Evolutionary conservation across 2,329 filamentous ascomycete genomes (phyloP).

Genomic region (Pyrenochaeta sp.): DNA sequence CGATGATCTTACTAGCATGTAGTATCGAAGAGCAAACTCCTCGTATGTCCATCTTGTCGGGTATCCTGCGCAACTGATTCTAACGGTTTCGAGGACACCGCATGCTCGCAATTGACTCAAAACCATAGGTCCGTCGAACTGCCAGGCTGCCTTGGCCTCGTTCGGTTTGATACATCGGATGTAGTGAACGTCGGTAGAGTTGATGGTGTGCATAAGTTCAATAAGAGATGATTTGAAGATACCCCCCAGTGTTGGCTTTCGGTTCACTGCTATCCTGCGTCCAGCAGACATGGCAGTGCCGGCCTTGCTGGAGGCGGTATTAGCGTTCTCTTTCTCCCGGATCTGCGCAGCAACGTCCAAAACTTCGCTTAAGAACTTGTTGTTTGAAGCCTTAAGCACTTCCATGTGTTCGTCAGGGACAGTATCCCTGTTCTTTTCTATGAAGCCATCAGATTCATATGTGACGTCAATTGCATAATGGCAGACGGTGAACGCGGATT

Average conservation of each 20-base stretch:
- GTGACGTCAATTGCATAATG: slow-evolving; percentile 98
- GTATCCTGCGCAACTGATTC: slow-evolving; percentile 96
- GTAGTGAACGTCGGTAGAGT: slow-evolving; percentile 97
- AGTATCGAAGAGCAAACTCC: slow-evolving; percentile 96
- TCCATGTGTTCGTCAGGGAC: slow-evolving; percentile 99
- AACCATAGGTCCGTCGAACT: slow-evolving; percentile 98
- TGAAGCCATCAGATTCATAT: slow-evolving; percentile 98
- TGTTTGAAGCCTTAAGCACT: slow-evolving; percentile 83
- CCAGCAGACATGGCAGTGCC: slow-evolving; percentile 68
- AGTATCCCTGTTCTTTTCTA: slow-evolving; percentile 99
- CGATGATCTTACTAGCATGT: slow-evolving; percentile 91
- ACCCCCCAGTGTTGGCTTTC: slow-evolving; percentile 95
- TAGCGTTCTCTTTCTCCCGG: slow-evolving; percentile 82
- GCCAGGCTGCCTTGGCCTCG: slow-evolving; percentile 95
- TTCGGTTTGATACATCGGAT: slow-evolving; percentile 99
- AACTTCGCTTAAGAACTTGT: slow-evolving; percentile 84
- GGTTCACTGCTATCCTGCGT: slow-evolving; percentile 89
- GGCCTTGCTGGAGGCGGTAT: slow-evolving; percentile 74
- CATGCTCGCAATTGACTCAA: slow-evolving; percentile 95
- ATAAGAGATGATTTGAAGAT: slow-evolving; percentile 99
- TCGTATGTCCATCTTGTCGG: slow-evolving; percentile 99
- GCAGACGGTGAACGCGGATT: slow-evolving; percentile 96
- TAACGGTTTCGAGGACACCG: slow-evolving; percentile 97
- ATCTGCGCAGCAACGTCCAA: slow-evolving; percentile 85
- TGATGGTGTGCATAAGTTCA: slow-evolving; percentile 97